phyloP scores from a whole-genome alignment of 1,284 basidiomycete species.

The Ganoderma resinaceum region DNA sequence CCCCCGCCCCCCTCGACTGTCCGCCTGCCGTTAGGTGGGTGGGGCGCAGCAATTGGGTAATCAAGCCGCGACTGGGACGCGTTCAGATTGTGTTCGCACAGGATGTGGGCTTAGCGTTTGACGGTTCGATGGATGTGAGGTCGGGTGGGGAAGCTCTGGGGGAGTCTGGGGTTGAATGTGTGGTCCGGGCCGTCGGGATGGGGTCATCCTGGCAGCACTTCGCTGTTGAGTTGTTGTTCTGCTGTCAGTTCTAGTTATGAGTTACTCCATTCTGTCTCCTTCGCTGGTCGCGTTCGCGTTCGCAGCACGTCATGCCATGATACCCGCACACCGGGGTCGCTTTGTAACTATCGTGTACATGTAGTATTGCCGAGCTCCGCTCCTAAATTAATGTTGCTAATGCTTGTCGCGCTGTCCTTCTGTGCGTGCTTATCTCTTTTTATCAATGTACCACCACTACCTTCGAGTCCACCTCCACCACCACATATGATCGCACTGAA shows the following conservation, averaged over 20 bases:
- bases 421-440: neutral
- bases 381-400: constrained; percentile 33
- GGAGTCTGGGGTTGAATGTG: neutral
- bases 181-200: neutral
- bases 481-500: neutral
- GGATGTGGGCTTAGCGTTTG: neutral
- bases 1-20: constrained; percentile 9
- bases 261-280: constrained; percentile 1
- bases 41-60: neutral
- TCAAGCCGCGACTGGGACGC: neutral
- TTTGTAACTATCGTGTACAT: constrained; percentile 27
- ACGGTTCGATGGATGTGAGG: neutral
- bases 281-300: constrained; percentile 10
- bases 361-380: constrained; percentile 31
- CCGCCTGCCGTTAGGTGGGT: neutral
- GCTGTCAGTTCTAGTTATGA: constrained; percentile 6
- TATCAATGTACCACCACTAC: neutral
- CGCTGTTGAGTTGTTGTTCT: constrained; percentile 8
- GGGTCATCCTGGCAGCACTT: neutral
- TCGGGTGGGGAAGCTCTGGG: neutral
- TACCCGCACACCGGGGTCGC: constrained; percentile 14
- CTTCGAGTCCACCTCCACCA: neutral
- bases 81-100: constrained; percentile 1
- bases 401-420: constrained; percentile 16
- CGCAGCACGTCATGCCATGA: constrained; percentile 10